These are phyloP conservation scores for Kwoniella shandongensis DNA, from an alignment of 768 basidiomycete species.

Conservation along the genomic window DNA sequence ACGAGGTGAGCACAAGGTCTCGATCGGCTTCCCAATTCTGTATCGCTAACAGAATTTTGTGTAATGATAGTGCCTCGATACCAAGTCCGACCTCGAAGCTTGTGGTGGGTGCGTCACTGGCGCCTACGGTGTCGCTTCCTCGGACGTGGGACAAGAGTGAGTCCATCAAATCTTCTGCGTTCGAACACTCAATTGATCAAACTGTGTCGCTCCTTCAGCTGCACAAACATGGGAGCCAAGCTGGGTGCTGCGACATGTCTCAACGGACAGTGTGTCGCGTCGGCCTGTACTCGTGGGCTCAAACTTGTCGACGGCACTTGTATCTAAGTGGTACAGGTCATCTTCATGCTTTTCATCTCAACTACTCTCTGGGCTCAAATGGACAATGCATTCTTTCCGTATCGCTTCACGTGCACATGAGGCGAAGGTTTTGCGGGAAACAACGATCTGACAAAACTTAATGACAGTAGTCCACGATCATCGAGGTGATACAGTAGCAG, in stretches of 20 bases:
- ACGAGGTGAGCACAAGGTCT: constrained; percentile 2
- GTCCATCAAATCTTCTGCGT: not conserved
- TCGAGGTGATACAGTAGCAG: no score
- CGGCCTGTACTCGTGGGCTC: constrained; percentile 8
- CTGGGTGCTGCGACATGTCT: constrained; percentile 12
- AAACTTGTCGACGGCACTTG: constrained; percentile 8
- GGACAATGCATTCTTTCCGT: no score
- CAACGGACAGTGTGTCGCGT: constrained; percentile 14
- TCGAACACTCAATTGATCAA: no score
- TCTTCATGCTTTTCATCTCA: no score
- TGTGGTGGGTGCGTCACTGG: constrained; percentile 16
- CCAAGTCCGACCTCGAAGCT: constrained; percentile 3
- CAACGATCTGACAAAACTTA: not conserved
- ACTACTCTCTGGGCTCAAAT: no score
- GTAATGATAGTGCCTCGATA: constrained; percentile 4
- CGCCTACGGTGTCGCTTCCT: not conserved
- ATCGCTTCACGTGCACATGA: no score
- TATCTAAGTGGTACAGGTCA: no score
- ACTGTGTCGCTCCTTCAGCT: no score
- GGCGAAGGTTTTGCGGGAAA: no score
- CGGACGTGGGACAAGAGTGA: constrained; percentile 4
- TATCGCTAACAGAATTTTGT: not conserved
- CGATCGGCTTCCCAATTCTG: not conserved
- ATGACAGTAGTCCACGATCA: not conserved
- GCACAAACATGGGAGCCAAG: constrained; percentile 7